Percentiles rank a stretch among this genome's conserved stretches.
phyloP scores from a whole-genome alignment of 2,329 filamentous ascomycete species.

The Fusarium sp. region DNA sequence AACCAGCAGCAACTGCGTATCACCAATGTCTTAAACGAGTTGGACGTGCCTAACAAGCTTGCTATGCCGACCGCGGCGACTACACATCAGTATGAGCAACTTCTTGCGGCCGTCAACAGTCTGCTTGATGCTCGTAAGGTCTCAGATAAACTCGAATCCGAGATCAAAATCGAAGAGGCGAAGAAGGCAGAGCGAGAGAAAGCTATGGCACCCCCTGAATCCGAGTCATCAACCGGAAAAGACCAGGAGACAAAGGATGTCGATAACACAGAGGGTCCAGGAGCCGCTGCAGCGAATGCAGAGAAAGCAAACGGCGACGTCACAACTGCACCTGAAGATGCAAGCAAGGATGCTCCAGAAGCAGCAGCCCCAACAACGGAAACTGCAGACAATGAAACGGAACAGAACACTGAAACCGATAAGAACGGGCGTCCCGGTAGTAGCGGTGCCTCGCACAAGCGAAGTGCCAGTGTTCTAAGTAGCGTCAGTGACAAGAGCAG shows the following conservation, averaged over 20 bases:
- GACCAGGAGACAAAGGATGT: conserved; percentile 21
- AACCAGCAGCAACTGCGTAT: conserved; percentile 82
- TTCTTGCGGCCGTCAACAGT: conserved; percentile 75
- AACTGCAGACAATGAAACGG: conserved; percentile 33
- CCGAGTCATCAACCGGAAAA: conserved; percentile 38
- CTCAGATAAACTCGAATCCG: conserved; percentile 79
- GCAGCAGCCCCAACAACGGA: conserved; percentile 21
- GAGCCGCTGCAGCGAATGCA: conserved; percentile 9
- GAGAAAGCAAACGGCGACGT: conserved; percentile 28
- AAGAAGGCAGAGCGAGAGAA: conserved; percentile 68
- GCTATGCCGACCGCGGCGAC: conserved; percentile 81
- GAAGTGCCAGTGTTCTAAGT: conserved; percentile 86
- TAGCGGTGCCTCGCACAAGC: conserved; percentile 70
- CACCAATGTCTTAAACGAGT: conserved; percentile 75
- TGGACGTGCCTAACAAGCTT: conserved; percentile 77
- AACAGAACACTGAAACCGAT: conserved; percentile 44
- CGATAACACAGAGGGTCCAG: conserved; percentile 29
- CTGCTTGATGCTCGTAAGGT: conserved; percentile 81
- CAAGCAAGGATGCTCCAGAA: conserved; percentile 25
- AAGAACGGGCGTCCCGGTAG: conserved; percentile 54
- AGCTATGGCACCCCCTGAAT: conserved; percentile 40
- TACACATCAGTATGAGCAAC: conserved; percentile 76
- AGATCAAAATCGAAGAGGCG: conserved; percentile 71
- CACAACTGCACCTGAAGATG: conserved; percentile 38
- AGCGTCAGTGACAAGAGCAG: conserved; percentile 72